Evolutionary conservation across 2,329 filamentous ascomycete genomes (phyloP).

Genomic region (Aureobasidium zeae): DNA sequence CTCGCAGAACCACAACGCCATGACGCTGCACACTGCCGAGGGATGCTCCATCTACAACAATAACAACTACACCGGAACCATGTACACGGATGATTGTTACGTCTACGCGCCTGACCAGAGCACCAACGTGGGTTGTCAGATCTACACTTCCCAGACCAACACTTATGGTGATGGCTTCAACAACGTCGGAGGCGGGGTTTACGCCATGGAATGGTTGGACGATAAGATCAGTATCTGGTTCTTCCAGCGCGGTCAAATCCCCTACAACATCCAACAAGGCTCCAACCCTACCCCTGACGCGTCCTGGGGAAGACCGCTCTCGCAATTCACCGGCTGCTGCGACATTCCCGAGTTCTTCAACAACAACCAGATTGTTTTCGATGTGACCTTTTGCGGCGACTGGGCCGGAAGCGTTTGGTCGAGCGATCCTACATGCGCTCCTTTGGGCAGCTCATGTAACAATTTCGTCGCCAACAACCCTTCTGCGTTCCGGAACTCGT

Average conservation of each 20-base stretch:
- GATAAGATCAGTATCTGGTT: constrained; percentile 29
- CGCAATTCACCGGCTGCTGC: constrained; percentile 57
- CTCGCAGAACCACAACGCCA: constrained; percentile 25
- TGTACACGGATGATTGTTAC: constrained; percentile 30
- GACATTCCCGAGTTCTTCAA: constrained; percentile 57
- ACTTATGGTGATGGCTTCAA: constrained; percentile 31
- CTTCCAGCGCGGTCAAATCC: constrained; percentile 30
- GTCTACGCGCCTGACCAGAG: constrained; percentile 34
- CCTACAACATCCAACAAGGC: constrained; percentile 34
- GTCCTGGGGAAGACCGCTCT: constrained; percentile 53
- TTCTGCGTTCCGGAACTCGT: constrained; percentile 29
- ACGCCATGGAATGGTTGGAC: constrained; percentile 28
- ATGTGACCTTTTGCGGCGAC: constrained; percentile 33
- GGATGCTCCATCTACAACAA: constrained; percentile 27
- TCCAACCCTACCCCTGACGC: constrained; percentile 48
- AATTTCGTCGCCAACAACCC: constrained; percentile 29
- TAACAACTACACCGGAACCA: constrained; percentile 65
- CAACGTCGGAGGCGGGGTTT: constrained; percentile 38
- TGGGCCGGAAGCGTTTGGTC: constrained; percentile 30
- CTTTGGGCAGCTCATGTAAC: constrained; percentile 24
- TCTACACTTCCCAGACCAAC: constrained; percentile 41
- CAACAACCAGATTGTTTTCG: constrained; percentile 44
- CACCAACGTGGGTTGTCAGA: constrained; percentile 27
- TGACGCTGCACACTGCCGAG: constrained; percentile 30
- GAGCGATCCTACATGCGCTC: constrained; percentile 37